These are phyloP conservation scores for Clohesyomyces aquaticus DNA, from an alignment of 495 filamentous ascomycete genomes.

Conservation along the genomic window DNA sequence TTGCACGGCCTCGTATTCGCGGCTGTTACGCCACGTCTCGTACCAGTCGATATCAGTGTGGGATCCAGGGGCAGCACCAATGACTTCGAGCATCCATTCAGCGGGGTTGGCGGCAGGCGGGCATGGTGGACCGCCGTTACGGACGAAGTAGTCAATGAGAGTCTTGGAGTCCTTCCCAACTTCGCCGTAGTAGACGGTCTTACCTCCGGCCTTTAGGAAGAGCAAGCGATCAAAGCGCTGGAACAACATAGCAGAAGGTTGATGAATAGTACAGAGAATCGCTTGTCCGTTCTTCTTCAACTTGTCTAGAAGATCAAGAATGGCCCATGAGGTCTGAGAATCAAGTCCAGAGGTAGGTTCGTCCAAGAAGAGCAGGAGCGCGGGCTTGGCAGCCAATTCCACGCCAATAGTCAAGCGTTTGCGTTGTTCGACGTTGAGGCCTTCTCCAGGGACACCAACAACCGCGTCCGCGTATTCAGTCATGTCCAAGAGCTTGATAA, in stretches of 20 bases:
- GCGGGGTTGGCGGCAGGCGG: conserved; percentile 82
- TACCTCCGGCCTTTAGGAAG: conserved; percentile 80
- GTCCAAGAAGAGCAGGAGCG: conserved; percentile 87
- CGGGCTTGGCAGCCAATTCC: conserved; percentile 87
- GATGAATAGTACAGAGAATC: conserved; percentile 91
- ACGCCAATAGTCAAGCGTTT: conserved; percentile 91
- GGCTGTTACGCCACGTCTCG: conserved; percentile 74
- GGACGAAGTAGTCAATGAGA: conserved; percentile 78
- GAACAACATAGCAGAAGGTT: conserved; percentile 88
- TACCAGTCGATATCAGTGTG: conserved; percentile 80
- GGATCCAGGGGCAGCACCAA: conserved; percentile 86
- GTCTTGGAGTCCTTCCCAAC: conserved; percentile 79
- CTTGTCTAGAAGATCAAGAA: conserved; percentile 76
- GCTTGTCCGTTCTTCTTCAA: conserved; percentile 83
- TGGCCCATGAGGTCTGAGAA: conserved; percentile 85
- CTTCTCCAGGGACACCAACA: conserved; percentile 84
- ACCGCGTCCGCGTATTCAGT: conserved; percentile 83
- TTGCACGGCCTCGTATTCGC: conserved; percentile 69
- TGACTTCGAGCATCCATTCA: conserved; percentile 96
- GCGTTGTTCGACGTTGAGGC: conserved; percentile 89
- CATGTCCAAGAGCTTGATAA: conserved; percentile 90
- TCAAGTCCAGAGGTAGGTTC: conserved; percentile 87
- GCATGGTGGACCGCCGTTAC: conserved; percentile 73
- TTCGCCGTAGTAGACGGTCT: conserved; percentile 88
- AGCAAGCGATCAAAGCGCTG: conserved; percentile 86